Evolutionary conservation across 805 yeast species (phyloP), one percentile per base, ranked within the genome.

Genomic region (Cyberlindnera sargentensis): DNA sequence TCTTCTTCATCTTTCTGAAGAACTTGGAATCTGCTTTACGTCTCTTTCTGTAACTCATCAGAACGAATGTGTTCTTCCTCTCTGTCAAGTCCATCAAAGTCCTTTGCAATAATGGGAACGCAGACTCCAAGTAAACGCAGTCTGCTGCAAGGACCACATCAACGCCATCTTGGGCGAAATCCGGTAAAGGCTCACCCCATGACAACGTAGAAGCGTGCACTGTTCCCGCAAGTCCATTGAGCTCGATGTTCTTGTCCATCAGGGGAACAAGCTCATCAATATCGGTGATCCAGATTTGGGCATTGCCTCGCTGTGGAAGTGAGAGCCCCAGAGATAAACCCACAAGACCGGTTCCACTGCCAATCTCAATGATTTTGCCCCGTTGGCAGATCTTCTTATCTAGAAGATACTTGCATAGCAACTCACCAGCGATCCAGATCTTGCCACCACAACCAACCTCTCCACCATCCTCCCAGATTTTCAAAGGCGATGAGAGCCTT

Each of bases 381-480:
- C 55, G 47, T 8, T 48, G 49, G 5, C 41, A 26, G 1, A 50
- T 32, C 5, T 50, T 50, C 30, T 40, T 40, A 31, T 38, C 41
- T 2, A 67, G 41, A 7, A 75, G 47, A 46, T 75, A 77, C 34
- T 71, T 62, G 10, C 79, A 67, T 20, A 77, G 60, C 37, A 76
- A 60, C 43, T 76, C 78, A 15, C 82, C 83, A 8, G 82, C 80
- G 2, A 78, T 67, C 83, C 83, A 77, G 4, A 77, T 64, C 45
- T 75, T 72, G 3, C 83, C 83, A n/a, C 83, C 83, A 56, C 82
- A 78, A 2, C 83, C 83, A 5, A 69, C 56, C 1, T 69, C 75
- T 6, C 82, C 82, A 34, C 81, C 82, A 51, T 78, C 82, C 48
- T 73, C 78, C 45, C 61, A 64, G 27, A 77, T 67, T 48, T 64